Evolutionary conservation across 108 stramenopile species (phyloP).

Genomic region (Thalassiosira profunda): DNA sequence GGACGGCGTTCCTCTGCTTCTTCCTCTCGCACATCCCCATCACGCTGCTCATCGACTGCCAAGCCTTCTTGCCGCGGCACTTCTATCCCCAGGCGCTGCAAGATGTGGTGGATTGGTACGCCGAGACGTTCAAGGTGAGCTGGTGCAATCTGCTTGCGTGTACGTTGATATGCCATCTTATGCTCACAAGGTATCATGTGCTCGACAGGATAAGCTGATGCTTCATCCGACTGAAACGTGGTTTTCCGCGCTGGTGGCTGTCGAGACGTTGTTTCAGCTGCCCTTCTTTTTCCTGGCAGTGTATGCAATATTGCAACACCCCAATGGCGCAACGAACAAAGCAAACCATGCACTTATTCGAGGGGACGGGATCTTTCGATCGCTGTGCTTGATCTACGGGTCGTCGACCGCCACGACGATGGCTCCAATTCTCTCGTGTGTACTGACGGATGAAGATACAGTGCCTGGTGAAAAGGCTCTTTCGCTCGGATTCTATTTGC

Average conservation of each 20-base stretch:
- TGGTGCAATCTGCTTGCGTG: too few relatives aligned
- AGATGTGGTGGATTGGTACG: constrained; percentile 74
- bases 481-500: constrained; percentile 62
- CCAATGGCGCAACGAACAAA: neutral
- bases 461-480: constrained; percentile 51
- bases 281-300: constrained; percentile 86
- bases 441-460: constrained; percentile 39
- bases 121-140: constrained; percentile 53
- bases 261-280: constrained; percentile 79
- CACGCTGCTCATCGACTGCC: constrained; percentile 77
- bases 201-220: constrained; percentile 65
- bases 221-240: constrained; percentile 49
- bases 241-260: constrained; percentile 66
- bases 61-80: constrained; percentile 59
- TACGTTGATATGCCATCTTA: too few relatives aligned
- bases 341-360: constrained; percentile 12
- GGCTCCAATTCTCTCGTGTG: constrained; percentile 67
- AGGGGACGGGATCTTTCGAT: constrained; percentile 48
- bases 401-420: constrained; percentile 80
- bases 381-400: constrained; percentile 62
- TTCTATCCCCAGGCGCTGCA: constrained; percentile 64
- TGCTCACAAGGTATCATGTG: too few relatives aligned
- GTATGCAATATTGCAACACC: constrained; percentile 29
- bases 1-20: constrained; percentile 68
- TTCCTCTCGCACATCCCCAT: constrained; percentile 89